Base-by-base conservation (phyloP, 2,329 filamentous ascomycete genomes). In the Cercospora janseana region DNA sequence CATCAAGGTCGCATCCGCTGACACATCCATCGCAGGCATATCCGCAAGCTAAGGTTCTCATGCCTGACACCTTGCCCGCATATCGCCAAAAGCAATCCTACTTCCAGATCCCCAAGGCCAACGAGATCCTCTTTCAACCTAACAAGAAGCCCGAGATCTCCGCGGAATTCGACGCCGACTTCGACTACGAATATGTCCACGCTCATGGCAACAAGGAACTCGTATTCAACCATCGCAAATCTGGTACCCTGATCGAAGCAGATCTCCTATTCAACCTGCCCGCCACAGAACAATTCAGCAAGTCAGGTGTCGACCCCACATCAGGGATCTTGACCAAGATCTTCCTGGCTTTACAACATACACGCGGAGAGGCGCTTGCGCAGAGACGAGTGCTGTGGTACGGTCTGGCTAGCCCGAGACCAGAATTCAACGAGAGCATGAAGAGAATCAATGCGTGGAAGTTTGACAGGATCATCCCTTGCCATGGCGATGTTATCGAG, bases 261-360 rank as follows among this genome's bases (percentile, higher is more conserved):
- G 93, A 98, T 69, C 71, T 97, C 32, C 67, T 97, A 58, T 97
- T 97, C 78, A 97, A 96, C 69, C 72, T 95, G 26, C 93, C 93
- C 0, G 82, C 89, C 0, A 81, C 74, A 0, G 93, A 98, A 73
- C 93, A 97, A 72, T 96, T 72, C 60, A 71, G 67, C 62, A 79
- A 74, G 60, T 72, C 80, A 0, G 76, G 74, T 6, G 75, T 80
- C 3, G 72, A 75, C 24, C 73, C 81, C 3, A 76, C 68, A 0
- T 71, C 75, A n/a, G 83, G 83, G 0, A 63, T 82, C n/a, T 59
- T 80, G 21, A 84, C 80, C 0, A 82, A 76, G 61, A 52, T 87
- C 2, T 75, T 84, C 42, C 68, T 63, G 3, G 70, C 73, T 0
- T 55, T 91, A 32, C 79, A 87, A 72, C 74, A 70, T 56, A 84